Conservation (phyloP, 257 asterid species). For the Leonotis leonurus region DNA sequence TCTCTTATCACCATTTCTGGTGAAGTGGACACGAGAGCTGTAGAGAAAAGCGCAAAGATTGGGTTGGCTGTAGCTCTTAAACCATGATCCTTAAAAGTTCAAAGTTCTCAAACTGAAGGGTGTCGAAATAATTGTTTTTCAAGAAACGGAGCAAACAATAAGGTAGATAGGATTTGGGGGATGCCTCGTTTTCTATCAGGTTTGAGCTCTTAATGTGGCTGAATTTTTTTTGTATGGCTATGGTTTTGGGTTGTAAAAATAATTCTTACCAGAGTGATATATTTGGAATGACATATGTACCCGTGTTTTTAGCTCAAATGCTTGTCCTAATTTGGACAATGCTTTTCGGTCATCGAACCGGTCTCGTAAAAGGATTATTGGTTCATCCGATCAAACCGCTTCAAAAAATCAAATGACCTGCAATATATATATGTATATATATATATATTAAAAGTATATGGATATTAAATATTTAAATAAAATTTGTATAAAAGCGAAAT, state of each 20-base stretch:
- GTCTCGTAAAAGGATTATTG: no score
- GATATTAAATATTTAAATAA: no score
- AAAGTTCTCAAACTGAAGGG: background rate
- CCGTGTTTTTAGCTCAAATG: background rate
- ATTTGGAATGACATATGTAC: no score
- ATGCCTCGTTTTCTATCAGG: conserved; percentile 1
- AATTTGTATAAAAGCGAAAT: no score
- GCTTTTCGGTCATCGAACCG: no score
- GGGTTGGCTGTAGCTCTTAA: conserved; percentile 88
- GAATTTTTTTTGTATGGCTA: conserved; percentile 6
- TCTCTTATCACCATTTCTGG: conserved; percentile 89
- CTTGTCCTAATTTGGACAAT: no score
- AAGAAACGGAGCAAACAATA: conserved; percentile 28
- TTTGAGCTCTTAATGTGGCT: conserved; percentile 8
- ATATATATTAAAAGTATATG: no score
- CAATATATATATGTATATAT: no score
- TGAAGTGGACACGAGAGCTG: conserved; percentile 90
- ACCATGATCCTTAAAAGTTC: conserved; percentile 42
- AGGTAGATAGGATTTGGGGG: conserved; percentile 22
- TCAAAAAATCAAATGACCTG: no score
- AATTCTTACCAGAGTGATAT: conserved; percentile 3
- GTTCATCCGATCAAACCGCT: no score
- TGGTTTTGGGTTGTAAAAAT: conserved; percentile 22
- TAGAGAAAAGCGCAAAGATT: conserved; percentile 85
- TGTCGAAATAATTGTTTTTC: background rate